phyloP scores from a whole-genome alignment of 148 eudicot species.

The Fallopia convolvulus region DNA sequence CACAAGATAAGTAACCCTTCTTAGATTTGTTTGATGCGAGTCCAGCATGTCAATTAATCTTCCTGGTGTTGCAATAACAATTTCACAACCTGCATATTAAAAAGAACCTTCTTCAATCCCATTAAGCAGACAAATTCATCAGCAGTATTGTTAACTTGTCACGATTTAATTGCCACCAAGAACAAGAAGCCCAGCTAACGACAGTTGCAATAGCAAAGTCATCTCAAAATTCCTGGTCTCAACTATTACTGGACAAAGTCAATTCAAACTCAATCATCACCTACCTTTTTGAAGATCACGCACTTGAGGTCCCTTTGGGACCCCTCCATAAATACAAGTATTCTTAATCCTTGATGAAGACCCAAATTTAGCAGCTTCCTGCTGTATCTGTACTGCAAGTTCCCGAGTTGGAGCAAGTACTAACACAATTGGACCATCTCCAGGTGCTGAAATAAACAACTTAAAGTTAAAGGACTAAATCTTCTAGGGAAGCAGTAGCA shows the following conservation, averaged over 20 bases:
- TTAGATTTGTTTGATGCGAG: constrained; percentile 80
- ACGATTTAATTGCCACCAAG: constrained; percentile 30
- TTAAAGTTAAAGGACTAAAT: not conserved
- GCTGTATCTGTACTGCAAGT: constrained; percentile 97
- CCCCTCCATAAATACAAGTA: constrained; percentile 99
- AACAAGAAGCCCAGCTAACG: constrained; percentile 38
- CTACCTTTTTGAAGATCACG: constrained; percentile 99
- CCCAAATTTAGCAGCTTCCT: constrained; percentile 97
- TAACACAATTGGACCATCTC: constrained; percentile 97
- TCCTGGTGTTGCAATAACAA: constrained; percentile 96
- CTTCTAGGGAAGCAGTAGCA: not conserved
- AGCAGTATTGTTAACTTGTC: not conserved
- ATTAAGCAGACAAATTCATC: not conserved
- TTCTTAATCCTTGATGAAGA: constrained; percentile 94
- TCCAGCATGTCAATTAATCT: constrained; percentile 97
- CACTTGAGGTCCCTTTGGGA: constrained; percentile 99
- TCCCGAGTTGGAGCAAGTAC: constrained; percentile 98
- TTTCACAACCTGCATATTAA: constrained; percentile 67
- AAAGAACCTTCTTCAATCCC: not conserved
- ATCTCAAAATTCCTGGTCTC: constrained; percentile 62
- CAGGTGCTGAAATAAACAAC: constrained; percentile 35
- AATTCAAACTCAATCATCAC: constrained; percentile 94
- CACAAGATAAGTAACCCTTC: constrained; percentile 95
- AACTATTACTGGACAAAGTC: constrained; percentile 56
- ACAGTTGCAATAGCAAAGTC: constrained; percentile 87